phyloP scores from a whole-genome alignment of 1,139 yeast species.

The Blastobotrys illinoisensis region DNA sequence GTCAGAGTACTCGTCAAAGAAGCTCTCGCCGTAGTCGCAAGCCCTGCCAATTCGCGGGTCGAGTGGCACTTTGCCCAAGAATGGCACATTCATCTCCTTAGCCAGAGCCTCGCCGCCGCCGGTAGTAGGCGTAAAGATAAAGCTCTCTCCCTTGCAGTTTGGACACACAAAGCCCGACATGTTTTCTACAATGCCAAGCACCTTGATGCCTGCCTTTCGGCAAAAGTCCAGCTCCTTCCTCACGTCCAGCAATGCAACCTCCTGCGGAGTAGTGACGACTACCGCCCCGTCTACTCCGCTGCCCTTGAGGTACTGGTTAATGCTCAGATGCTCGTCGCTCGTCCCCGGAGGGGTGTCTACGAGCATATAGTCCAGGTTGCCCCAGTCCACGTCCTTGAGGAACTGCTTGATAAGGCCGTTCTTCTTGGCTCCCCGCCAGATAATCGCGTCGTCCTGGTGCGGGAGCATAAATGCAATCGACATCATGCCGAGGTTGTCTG shows the following conservation, averaged over 20 bases:
- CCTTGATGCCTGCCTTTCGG: constrained; percentile 76
- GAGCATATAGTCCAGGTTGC: constrained; percentile 78
- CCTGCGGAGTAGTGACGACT: constrained; percentile 95
- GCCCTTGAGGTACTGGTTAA: constrained; percentile 81
- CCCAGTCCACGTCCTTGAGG: constrained; percentile 95
- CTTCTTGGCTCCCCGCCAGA: constrained; percentile 96
- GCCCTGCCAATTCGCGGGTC: constrained; percentile 91
- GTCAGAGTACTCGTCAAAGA: constrained; percentile 72
- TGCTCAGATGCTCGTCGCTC: constrained; percentile 91
- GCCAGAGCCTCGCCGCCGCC: constrained; percentile 92
- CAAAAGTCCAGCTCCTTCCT: constrained; percentile 95
- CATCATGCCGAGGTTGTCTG: constrained; percentile 93
- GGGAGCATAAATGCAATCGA: constrained; percentile 95
- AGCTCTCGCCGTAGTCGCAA: constrained; percentile 86
- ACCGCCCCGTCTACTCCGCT: constrained; percentile 94
- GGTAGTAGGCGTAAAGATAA: constrained; percentile 89
- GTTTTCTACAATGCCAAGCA: constrained; percentile 89
- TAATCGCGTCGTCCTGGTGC: constrained; percentile 85
- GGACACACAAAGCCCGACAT: constrained; percentile 99
- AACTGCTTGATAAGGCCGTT: constrained; percentile 91
- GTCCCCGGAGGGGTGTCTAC: constrained; percentile 99
- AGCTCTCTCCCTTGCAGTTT: constrained; percentile 81
- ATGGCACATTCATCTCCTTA: constrained; percentile 67
- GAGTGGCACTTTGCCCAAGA: constrained; percentile 86
- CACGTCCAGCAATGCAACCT: constrained; percentile 90